Conservation (phyloP, 768 basidiomycete species). For the Boletus sensibilis region DNA sequence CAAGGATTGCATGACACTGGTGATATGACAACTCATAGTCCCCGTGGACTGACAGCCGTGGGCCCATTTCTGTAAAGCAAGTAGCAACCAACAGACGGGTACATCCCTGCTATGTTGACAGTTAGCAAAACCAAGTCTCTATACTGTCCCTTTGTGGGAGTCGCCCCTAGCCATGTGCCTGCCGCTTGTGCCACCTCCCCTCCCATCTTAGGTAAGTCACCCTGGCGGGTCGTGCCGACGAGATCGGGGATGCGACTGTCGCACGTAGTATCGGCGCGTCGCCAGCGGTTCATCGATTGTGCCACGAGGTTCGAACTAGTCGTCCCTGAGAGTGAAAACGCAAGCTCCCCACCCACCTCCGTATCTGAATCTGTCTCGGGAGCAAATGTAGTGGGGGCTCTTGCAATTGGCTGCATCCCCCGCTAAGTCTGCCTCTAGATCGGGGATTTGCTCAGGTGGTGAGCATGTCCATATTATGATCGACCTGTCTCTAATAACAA, state of each 20-base stretch:
- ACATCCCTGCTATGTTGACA: neutral
- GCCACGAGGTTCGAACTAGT: conserved; percentile 20
- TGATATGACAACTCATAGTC: conserved; percentile 8
- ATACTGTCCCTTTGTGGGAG: neutral
- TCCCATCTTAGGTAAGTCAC: conserved; percentile 1
- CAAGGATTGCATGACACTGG: neutral
- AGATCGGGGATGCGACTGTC: conserved; percentile 21
- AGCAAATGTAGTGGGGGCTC: conserved; percentile 5
- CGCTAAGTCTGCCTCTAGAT: conserved; percentile 2
- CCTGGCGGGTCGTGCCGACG: conserved; percentile 8
- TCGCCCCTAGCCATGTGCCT: conserved; percentile 11
- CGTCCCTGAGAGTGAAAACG: conserved; percentile 16
- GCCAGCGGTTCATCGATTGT: conserved; percentile 15
- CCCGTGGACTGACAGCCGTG: conserved; percentile 10
- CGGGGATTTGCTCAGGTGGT: conserved; percentile 1
- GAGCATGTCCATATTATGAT: conserved; percentile 1
- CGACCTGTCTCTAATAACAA: conserved; percentile 8
- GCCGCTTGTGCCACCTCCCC: neutral
- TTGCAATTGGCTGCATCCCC: neutral
- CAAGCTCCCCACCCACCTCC: conserved; percentile 1
- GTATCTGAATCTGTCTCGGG: conserved; percentile 10
- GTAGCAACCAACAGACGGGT: conserved; percentile 4
- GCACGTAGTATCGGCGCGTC: conserved; percentile 15
- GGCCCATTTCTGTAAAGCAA: neutral
- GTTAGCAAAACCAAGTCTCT: neutral